Evolutionary conservation across 2,329 filamentous ascomycete genomes (phyloP), one percentile per base, ranked within the genome.

Genomic region (Trichoderma sp.): DNA sequence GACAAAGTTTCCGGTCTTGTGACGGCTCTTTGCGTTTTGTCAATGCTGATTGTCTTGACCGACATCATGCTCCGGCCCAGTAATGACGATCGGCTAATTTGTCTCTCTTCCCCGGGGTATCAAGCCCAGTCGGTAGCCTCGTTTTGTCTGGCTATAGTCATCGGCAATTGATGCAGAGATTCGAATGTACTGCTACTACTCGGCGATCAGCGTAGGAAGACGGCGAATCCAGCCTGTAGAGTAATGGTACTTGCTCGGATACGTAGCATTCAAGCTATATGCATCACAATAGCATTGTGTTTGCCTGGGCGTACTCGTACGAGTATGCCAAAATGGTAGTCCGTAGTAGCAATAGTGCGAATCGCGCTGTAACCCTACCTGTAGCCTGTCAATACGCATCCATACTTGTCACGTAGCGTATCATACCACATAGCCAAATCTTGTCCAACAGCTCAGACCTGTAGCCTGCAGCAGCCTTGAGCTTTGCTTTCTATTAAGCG

Each of bases 1-100:
- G n/a, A 56, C 30, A 46, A 28, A 54, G 59, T 13, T 34, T 55
- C 61, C n/a, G 37, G 61, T 56, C 51, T 65, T 34, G 61, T 46
- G 61, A 43, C 61, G 16, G 43, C n/a, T 32, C 52, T 32, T 65
- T 24, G 52, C 30, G 61, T 52, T 46, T 56, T 46, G 49, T 34
- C 46, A 46, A 34, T 24, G 34, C 51, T 65, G 51, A 55, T 43
- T 46, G 5, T 28, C 51, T 49, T 56, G 51, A 65, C 61, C 51
- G 61, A 65, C 61, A 65, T 65, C 51, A 55, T 56, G 34, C 43
- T 65, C 46, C 49, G 55, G 16, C 49, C 43, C 61, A 65, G 28
- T 24, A 24, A 56, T 24, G 28, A 26, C 52, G 34, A 56, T 65
- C 61, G 61, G 61, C 51, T 26, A 65, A 65, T 65, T 26, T 56